phyloP scores from a whole-genome alignment of 176 grass and related monocot species.

The Ensete glaucum region DNA sequence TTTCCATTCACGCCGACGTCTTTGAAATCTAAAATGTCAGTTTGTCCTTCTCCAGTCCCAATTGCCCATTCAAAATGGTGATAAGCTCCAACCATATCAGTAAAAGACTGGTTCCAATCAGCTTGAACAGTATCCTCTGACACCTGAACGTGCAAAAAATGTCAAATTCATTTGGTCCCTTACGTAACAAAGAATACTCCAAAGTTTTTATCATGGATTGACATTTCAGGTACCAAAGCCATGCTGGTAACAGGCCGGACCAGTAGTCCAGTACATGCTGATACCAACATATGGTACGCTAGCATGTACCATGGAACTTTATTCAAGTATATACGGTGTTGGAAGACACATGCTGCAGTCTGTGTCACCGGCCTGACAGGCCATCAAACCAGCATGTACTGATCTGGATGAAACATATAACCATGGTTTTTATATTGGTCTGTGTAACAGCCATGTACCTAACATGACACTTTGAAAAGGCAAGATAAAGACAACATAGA shows the following conservation, averaged over 20 bases:
- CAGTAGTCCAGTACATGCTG: too few species aligned
- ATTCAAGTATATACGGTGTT: too few species aligned
- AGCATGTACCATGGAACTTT: too few species aligned
- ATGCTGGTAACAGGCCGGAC: too few species aligned
- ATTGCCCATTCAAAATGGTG: constrained; percentile 92
- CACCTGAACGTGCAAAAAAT: constrained; percentile 47
- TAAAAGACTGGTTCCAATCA: constrained; percentile 65
- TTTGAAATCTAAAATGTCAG: constrained; percentile 69
- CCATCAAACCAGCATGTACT: too few species aligned
- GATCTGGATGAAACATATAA: too few species aligned
- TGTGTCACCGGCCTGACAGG: too few species aligned
- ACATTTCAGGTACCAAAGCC: too few species aligned
- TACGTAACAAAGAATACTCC: neutral
- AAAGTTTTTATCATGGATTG: neutral
- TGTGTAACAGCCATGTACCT: neutral
- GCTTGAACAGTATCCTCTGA: constrained; percentile 58
- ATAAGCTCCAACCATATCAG: constrained; percentile 51
- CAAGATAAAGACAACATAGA: neutral
- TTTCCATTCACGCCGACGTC: constrained; percentile 66
- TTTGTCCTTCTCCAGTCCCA: constrained; percentile 78
- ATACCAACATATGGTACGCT: too few species aligned
- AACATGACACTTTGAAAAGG: neutral
- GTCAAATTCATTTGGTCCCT: constrained; percentile 12
- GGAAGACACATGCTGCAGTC: too few species aligned
- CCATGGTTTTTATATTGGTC: neutral